A percentile compares a stretch with the other conserved stretches of the same genome.
Conservation (phyloP, 257 asterid species). For the Solanum pimpinellifolium region DNA sequence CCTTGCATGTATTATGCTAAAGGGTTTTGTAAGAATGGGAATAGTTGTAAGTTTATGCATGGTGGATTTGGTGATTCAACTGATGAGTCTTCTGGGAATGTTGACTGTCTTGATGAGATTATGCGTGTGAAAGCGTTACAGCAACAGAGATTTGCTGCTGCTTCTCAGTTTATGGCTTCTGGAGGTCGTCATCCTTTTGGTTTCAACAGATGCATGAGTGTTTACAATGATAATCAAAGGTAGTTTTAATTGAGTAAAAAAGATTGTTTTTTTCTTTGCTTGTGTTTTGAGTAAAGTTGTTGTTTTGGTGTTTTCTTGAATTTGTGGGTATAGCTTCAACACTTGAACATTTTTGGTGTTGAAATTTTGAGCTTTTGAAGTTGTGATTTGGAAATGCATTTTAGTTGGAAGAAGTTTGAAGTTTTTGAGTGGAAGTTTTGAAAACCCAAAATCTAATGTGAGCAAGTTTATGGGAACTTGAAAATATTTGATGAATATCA, state of each 20-base stretch:
- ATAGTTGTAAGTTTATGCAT: slow-evolving; percentile 54
- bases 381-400: background rate
- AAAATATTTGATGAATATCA: background rate
- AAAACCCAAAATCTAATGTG: background rate
- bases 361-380: background rate
- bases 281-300: background rate
- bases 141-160: slow-evolving; percentile 46
- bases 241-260: background rate
- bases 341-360: background rate
- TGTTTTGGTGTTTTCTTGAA: background rate
- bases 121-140: slow-evolving; percentile 63
- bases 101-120: slow-evolving; percentile 57
- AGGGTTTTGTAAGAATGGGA: slow-evolving; percentile 74
- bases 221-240: slow-evolving; percentile 58
- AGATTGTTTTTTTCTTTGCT: background rate
- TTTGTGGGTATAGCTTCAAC: background rate
- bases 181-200: slow-evolving; percentile 47
- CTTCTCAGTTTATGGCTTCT: slow-evolving; percentile 37
- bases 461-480: background rate
- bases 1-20: slow-evolving; percentile 67
- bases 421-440: background rate
- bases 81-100: slow-evolving; percentile 15
- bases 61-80: slow-evolving; percentile 5
- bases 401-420: background rate
- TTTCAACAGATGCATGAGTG: slow-evolving; percentile 46